Base-by-base conservation (phyloP, 1,284 basidiomycete genomes). In the Leccinum ponderosum region DNA sequence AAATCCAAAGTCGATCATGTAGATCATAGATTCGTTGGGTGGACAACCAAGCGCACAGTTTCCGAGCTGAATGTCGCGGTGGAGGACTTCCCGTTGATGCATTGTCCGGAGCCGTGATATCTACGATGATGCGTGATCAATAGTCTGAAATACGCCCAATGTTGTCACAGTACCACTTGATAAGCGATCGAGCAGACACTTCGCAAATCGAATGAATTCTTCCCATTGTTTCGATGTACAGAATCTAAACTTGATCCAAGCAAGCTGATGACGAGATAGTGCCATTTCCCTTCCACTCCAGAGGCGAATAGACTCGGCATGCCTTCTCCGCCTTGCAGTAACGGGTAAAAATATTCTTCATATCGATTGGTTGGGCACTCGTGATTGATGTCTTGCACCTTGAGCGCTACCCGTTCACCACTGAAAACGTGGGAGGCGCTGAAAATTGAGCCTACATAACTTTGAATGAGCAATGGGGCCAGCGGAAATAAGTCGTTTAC, bases 1-100 rank as follows among this genome's bases (percentile, higher is more conserved):
- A 70, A 91, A 91, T 8, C 89, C 89, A 71, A 91, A 91, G 73
- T 91, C 90, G 66, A 91, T 91, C 89, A 91, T 89, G 68, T 90
- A 91, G 62, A 91, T 80, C 35, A 75, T 80, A 58, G 80, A 78
- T n/a, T 87, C 78, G 62, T 87, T 76, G 0, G 85, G 82, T 4
- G 77, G 72, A 52, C 81, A 76, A 9, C 89, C 89, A 57, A 91
- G 69, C 6, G 83, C 83, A 65, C 86, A 88, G 71, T 91, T 91
- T 7, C 90, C 90, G 4, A 91, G 80, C 65, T 91, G 89, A 56
- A 91, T 87, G 65, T 91, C 89, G 7, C 89, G 83, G 69, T 91
- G 89, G 37, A 91, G 78, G 42, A 91, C 78, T 15, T 89, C 89
- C 33, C 84, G 81, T 3, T 78, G 76, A 69, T 91, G 89, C 89